These are phyloP conservation scores for Zygosaccharomyces pseudobailii DNA, from an alignment of 1,139 yeast genomes.

Conservation along the genomic window DNA sequence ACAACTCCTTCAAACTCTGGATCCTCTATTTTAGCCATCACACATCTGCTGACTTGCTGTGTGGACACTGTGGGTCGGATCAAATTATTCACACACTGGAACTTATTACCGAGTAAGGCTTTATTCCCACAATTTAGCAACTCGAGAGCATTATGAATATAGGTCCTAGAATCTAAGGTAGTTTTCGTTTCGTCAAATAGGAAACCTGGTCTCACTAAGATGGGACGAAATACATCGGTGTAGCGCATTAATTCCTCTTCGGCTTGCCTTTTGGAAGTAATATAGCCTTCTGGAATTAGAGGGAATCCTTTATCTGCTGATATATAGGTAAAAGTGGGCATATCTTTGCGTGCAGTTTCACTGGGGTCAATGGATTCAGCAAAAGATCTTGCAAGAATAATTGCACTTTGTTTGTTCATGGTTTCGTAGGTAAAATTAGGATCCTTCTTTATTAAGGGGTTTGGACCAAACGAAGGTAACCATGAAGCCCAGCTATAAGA, in stretches of 20 bases:
- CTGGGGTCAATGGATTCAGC: slow-evolving; percentile 27
- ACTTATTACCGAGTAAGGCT: slow-evolving; percentile 31
- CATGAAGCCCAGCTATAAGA: slow-evolving; percentile 8
- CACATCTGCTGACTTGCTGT: slow-evolving; percentile 59
- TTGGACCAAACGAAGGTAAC: slow-evolving; percentile 30
- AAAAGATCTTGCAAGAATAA: slow-evolving; percentile 56
- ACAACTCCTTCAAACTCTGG: slow-evolving; percentile 53
- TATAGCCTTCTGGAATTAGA: slow-evolving; percentile 62
- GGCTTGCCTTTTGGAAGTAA: slow-evolving; percentile 71
- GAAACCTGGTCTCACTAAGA: slow-evolving; percentile 74
- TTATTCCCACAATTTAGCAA: slow-evolving; percentile 44
- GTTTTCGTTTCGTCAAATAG: slow-evolving; percentile 57
- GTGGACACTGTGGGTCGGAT: slow-evolving; percentile 66
- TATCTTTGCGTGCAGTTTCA: slow-evolving; percentile 6
- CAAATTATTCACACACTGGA: slow-evolving; percentile 41
- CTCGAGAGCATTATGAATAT: slow-evolving; percentile 35
- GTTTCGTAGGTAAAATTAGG: slow-evolving; percentile 50
- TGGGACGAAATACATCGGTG: slow-evolving; percentile 46
- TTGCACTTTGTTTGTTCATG: slow-evolving; percentile 67
- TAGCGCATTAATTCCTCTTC: slow-evolving; percentile 48
- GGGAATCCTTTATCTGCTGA: slow-evolving; percentile 77
- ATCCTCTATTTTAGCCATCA: slow-evolving; percentile 53
- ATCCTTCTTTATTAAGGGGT: slow-evolving; percentile 51
- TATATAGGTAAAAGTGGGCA: slow-evolving; percentile 62
- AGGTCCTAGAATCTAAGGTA: slow-evolving; percentile 35